Conservation (phyloP, 768 basidiomycete genomes). For the Tylopilus subfusipes region DNA sequence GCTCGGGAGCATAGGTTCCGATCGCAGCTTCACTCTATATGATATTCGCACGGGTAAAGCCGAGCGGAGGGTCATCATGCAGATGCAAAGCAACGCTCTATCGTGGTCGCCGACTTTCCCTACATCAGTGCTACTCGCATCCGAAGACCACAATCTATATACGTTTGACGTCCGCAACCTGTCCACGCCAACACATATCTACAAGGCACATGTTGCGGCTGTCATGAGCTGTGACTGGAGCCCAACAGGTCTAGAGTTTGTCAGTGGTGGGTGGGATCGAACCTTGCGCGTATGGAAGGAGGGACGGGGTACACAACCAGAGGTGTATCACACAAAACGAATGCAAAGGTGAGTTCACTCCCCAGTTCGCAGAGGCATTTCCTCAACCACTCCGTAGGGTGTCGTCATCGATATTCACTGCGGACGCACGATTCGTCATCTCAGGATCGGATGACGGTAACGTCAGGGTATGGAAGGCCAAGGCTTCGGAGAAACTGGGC, state of each 20-base stretch:
- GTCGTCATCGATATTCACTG: slow-evolving; percentile 82
- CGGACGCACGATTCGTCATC: slow-evolving; percentile 86
- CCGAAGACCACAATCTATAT: slow-evolving; percentile 97
- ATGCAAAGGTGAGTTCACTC: slow-evolving; percentile 80
- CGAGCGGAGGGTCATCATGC: slow-evolving; percentile 87
- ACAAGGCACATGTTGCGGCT: slow-evolving; percentile 95
- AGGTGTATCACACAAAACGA: slow-evolving; percentile 97
- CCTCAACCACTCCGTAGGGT: slow-evolving; percentile 48
- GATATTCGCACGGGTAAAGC: slow-evolving; percentile 97
- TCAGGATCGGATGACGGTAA: slow-evolving; percentile 95
- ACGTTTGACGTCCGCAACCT: slow-evolving; percentile 94
- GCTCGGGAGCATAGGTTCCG: slow-evolving; percentile 91
- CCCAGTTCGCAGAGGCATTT: not conserved
- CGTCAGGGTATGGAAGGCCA: slow-evolving; percentile 92
- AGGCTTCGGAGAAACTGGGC: slow-evolving; percentile 88
- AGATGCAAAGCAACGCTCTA: slow-evolving; percentile 88
- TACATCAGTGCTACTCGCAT: slow-evolving; percentile 87
- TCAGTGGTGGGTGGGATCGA: slow-evolving; percentile 95
- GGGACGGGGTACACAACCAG: slow-evolving; percentile 73
- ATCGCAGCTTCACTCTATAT: slow-evolving; percentile 93
- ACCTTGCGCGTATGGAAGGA: slow-evolving; percentile 93
- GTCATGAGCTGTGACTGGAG: slow-evolving; percentile 98
- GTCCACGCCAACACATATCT: slow-evolving; percentile 79
- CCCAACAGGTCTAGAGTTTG: slow-evolving; percentile 93
- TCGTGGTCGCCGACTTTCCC: slow-evolving; percentile 97